These are phyloP conservation scores for Emergomyces africanus DNA, from an alignment of 2,329 filamentous ascomycete genomes.

Conservation along the genomic window DNA sequence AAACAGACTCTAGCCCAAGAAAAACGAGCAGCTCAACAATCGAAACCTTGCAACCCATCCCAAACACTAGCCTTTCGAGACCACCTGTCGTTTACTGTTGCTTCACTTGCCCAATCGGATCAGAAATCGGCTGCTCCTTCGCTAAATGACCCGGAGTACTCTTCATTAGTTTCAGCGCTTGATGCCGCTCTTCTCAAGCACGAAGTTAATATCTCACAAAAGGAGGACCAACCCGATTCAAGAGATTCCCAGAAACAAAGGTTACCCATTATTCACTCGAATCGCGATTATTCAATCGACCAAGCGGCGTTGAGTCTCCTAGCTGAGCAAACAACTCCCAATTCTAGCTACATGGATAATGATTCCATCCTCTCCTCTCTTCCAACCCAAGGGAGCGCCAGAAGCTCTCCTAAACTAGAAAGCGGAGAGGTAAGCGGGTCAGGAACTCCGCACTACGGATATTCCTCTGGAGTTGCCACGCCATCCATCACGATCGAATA, in stretches of 20 bases:
- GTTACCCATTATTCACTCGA: background rate
- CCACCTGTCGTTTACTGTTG: slow-evolving; percentile 27
- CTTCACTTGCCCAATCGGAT: slow-evolving; percentile 17
- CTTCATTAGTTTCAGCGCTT: slow-evolving; percentile 22
- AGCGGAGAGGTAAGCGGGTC: background rate
- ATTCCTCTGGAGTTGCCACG: background rate
- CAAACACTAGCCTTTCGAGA: slow-evolving; percentile 19
- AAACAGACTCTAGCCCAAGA: slow-evolving; percentile 23
- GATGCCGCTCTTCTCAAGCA: slow-evolving; percentile 11
- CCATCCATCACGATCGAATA: slow-evolving; percentile 1
- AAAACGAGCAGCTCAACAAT: slow-evolving; percentile 10
- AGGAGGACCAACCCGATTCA: background rate
- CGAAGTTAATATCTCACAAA: background rate
- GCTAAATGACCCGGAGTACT: slow-evolving; percentile 17
- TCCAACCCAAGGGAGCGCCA: background rate
- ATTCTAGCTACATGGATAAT: background rate
- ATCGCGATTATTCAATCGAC: background rate
- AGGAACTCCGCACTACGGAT: background rate
- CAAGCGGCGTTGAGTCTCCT: background rate
- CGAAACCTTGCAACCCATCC: slow-evolving; percentile 6
- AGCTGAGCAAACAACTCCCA: background rate
- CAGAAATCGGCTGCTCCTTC: slow-evolving; percentile 8
- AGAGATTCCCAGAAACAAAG: background rate
- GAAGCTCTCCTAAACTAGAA: slow-evolving; percentile 2
- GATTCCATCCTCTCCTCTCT: background rate